These are phyloP conservation scores for Gigaspora rosea DNA, from an alignment of 192 early-diverging fungal genomes.

Conservation along the genomic window DNA sequence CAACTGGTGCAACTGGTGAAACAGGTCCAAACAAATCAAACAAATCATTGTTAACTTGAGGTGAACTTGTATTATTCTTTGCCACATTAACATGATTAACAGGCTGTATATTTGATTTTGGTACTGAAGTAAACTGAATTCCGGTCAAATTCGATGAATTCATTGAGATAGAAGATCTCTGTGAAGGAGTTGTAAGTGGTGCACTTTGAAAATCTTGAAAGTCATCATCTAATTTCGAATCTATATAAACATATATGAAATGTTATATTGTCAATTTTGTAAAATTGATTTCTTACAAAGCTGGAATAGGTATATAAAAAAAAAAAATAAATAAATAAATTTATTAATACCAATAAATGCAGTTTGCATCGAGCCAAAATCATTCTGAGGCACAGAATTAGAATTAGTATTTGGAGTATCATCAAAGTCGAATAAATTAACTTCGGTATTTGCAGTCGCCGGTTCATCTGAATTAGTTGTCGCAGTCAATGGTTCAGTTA, in stretches of 20 bases:
- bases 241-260: constrained; percentile 30
- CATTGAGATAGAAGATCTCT: constrained; percentile 23
- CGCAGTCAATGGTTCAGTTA: constrained; percentile 30
- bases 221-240: constrained; percentile 45
- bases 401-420: constrained; percentile 40
- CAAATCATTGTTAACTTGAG: constrained; percentile 16
- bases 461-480: constrained; percentile 36
- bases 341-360: constrained; percentile 29
- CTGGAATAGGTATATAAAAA: constrained; percentile 23
- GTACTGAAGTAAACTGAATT: constrained; percentile 15
- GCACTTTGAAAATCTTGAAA: constrained; percentile 72
- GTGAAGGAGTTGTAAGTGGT: constrained; percentile 35
- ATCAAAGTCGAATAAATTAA: constrained; percentile 74
- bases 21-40: constrained; percentile 22
- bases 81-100: neutral
- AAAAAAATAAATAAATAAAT: constrained; percentile 1
- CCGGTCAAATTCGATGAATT: no score
- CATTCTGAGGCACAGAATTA: constrained; percentile 21
- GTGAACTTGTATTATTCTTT: neutral
- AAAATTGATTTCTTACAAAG: constrained; percentile 39
- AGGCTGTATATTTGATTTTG: neutral
- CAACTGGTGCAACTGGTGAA: constrained; percentile 32
- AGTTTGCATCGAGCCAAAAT: constrained; percentile 36
- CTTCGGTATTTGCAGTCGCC: constrained; percentile 38
- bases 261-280: constrained; percentile 31